Percentiles rank a stretch among this genome's conserved stretches.
Conservation (phyloP, 139 green algal genomes). For the Gonium pectorale region DNA sequence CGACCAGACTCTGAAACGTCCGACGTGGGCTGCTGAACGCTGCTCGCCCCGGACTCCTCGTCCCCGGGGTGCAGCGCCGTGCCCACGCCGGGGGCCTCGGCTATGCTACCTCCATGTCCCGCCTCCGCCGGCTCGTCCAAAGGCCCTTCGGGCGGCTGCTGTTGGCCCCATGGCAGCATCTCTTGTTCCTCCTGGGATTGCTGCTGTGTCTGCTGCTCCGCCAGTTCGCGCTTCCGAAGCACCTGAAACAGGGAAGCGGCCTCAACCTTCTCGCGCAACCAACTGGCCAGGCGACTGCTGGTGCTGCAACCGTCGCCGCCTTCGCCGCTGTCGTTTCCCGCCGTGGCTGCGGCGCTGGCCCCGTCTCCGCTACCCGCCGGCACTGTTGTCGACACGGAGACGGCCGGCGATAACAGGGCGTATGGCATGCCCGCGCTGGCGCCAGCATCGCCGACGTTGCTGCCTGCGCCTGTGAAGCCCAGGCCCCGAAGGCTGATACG, state of each 20-base stretch:
- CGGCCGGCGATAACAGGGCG: not conserved
- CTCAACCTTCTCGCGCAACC: conserved; percentile 15
- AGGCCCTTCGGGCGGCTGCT: too few relatives aligned
- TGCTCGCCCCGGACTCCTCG: too few relatives aligned
- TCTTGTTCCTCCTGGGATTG: too few relatives aligned
- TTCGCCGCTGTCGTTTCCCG: not conserved
- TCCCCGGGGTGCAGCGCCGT: too few relatives aligned
- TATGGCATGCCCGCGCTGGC: not conserved
- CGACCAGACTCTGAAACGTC: too few relatives aligned
- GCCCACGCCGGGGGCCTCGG: too few relatives aligned
- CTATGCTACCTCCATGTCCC: too few relatives aligned
- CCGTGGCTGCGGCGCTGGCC: not conserved
- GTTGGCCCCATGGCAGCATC: too few relatives aligned
- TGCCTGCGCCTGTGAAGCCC: not conserved
- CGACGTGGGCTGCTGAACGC: too few relatives aligned
- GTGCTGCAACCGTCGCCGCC: not conserved
- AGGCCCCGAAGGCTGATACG: not conserved
- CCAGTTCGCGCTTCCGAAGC: not conserved
- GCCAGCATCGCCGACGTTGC: not conserved
- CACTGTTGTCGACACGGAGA: not conserved
- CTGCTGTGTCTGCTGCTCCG: too few relatives aligned
- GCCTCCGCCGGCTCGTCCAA: too few relatives aligned
- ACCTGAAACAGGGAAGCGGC: not conserved
- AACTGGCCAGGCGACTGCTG: conserved; percentile 2
- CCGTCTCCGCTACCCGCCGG: not conserved